Evolutionary conservation across 1,139 yeast genomes (phyloP).

Genomic region (Scheffersomyces quercinus): DNA sequence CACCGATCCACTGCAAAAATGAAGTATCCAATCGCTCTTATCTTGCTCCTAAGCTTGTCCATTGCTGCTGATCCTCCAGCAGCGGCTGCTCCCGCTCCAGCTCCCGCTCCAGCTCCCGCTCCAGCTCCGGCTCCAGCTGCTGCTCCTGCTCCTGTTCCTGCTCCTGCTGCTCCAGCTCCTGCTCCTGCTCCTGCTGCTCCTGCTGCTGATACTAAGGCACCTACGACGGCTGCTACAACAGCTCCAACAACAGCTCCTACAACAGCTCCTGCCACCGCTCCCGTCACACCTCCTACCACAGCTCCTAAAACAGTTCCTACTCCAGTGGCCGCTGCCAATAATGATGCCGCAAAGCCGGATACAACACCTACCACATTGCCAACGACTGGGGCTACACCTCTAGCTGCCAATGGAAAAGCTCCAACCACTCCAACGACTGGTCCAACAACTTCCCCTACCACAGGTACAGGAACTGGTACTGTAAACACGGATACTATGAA

Average conservation of each 20-base stretch:
- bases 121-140: conserved; percentile 13
- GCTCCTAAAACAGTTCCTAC: conserved; percentile 23
- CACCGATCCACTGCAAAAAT: background rate
- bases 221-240: conserved; percentile 7
- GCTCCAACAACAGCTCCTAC: conserved; percentile 22
- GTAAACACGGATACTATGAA: background rate
- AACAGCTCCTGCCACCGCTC: no score
- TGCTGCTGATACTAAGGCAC: background rate
- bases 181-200: conserved; percentile 43
- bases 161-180: conserved; percentile 10
- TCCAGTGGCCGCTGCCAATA: conserved; percentile 8
- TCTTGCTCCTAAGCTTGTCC: conserved; percentile 6
- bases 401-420: background rate
- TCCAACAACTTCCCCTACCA: background rate
- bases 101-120: conserved; percentile 13
- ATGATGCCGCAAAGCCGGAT: conserved; percentile 11
- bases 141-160: conserved; percentile 11
- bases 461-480: background rate
- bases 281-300: conserved; percentile 22
- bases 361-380: background rate
- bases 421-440: background rate
- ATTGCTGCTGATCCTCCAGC: conserved; percentile 11
- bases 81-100: conserved; percentile 10
- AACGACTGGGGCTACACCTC: background rate
- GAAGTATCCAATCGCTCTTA: conserved; percentile 5